Evolutionary conservation across 2,329 filamentous ascomycete species (phyloP).

Genomic region (Trichoderma koningii): DNA sequence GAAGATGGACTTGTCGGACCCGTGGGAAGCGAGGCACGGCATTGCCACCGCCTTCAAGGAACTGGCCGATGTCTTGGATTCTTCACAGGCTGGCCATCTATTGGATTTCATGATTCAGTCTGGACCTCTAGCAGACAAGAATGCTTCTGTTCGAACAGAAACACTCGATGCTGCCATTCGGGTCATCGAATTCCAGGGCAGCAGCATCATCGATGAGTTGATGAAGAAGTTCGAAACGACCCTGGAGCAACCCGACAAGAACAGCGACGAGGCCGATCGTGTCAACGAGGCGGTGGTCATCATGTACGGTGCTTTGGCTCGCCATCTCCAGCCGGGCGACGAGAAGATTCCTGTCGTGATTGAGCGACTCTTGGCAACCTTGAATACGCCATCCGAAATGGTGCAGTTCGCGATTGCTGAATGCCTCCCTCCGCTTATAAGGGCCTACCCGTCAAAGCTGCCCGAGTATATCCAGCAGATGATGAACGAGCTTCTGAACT

Average conservation of each 20-base stretch:
- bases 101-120: constrained; percentile 82
- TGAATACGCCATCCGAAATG: constrained; percentile 93
- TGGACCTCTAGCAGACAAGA: constrained; percentile 84
- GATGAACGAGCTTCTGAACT: constrained; percentile 77
- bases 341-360: constrained; percentile 85
- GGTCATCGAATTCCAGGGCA: constrained; percentile 79
- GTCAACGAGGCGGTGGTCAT: constrained; percentile 98
- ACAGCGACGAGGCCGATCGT: constrained; percentile 78
- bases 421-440: constrained; percentile 88
- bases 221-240: constrained; percentile 92
- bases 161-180: constrained; percentile 90
- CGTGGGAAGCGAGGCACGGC: constrained; percentile 89
- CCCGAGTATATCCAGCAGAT: constrained; percentile 79
- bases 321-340: constrained; percentile 84
- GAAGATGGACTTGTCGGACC: constrained; percentile 83
- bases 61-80: constrained; percentile 69
- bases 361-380: constrained; percentile 78
- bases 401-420: constrained; percentile 96
- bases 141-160: constrained; percentile 73
- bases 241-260: constrained; percentile 81
- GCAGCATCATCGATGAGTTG: constrained; percentile 78
- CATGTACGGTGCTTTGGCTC: constrained; percentile 90
- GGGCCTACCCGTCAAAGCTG: constrained; percentile 74
- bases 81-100: constrained; percentile 71
- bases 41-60: constrained; percentile 86